phyloP scores from a whole-genome alignment of 257 asterid genomes.

The Solanum verrucosum region DNA sequence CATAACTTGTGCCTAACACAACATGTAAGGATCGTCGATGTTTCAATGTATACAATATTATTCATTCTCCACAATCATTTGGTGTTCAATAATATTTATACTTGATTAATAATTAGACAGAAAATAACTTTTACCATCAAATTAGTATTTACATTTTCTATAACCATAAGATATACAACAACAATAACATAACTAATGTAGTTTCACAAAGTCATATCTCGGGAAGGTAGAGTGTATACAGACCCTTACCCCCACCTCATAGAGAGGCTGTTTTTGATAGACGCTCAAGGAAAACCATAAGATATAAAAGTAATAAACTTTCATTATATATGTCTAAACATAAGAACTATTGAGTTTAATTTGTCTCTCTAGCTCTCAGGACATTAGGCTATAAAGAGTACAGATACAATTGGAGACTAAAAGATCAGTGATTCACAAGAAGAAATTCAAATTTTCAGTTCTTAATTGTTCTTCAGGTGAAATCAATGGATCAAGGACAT shows the following conservation, averaged over 20 bases:
- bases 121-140: not conserved
- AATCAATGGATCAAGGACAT: slow-evolving; percentile 45
- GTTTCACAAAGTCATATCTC: not conserved
- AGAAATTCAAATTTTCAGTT: not conserved
- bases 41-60: not conserved
- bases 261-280: not conserved
- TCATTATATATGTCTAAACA: not conserved
- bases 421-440: not conserved
- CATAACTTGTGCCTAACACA: not conserved
- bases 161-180: not conserved
- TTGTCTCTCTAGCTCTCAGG: not conserved
- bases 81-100: not conserved
- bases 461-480: not conserved
- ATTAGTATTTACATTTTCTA: not conserved
- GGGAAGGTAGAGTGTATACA: not conserved
- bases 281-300: not conserved
- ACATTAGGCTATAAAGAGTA: not conserved
- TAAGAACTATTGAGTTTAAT: not conserved
- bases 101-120: not conserved
- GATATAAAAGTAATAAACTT: not conserved
- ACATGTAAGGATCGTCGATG: too few relatives aligned
- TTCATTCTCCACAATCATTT: not conserved
- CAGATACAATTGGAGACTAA: not conserved
- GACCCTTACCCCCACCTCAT: not conserved
- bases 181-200: not conserved